phyloP scores from a whole-genome alignment of 352 stramenopile genomes.

The Globisporangium abappressorium region DNA sequence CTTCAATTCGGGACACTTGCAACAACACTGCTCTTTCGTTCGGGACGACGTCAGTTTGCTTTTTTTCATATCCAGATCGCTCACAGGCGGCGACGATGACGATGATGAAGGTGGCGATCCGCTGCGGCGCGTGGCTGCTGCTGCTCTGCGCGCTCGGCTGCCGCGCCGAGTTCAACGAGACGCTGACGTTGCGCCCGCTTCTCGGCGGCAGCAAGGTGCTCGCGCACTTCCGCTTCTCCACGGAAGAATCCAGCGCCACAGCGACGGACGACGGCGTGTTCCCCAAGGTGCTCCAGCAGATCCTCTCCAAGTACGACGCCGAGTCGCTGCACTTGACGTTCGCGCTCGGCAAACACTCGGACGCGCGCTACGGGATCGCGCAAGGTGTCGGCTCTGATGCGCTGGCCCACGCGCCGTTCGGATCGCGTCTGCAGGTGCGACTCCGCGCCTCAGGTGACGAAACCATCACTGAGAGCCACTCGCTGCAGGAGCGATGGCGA shows the following conservation, averaged over 20 bases:
- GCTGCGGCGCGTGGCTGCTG: slow-evolving; percentile 17
- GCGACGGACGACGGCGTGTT: slow-evolving; percentile 19
- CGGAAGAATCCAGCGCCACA: slow-evolving; percentile 19
- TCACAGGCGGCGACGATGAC: not conserved
- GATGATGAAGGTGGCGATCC: not conserved
- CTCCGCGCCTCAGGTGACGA: slow-evolving; percentile 22
- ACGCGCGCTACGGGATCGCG: slow-evolving; percentile 42
- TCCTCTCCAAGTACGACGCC: slow-evolving; percentile 67
- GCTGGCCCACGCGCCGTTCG: slow-evolving; percentile 50
- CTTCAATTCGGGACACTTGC: not conserved
- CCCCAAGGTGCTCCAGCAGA: slow-evolving; percentile 62
- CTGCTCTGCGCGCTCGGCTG: slow-evolving; percentile 10
- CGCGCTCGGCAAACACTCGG: slow-evolving; percentile 51
- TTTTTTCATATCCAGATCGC: not conserved
- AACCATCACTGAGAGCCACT: slow-evolving; percentile 13
- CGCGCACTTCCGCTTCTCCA: slow-evolving; percentile 53
- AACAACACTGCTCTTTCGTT: not conserved
- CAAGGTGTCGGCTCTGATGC: slow-evolving; percentile 12
- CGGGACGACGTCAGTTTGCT: not conserved
- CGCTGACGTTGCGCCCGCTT: slow-evolving; percentile 48
- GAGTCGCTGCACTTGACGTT: slow-evolving; percentile 71
- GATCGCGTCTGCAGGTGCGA: slow-evolving; percentile 54
- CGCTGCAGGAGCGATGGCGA: slow-evolving; percentile 44
- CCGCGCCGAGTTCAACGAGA: slow-evolving; percentile 42
- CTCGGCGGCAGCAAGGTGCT: slow-evolving; percentile 44